Evolutionary conservation across 352 stramenopile genomes (phyloP), one percentile per base, ranked within the genome.

Genomic region (Phytophthora syringae): DNA sequence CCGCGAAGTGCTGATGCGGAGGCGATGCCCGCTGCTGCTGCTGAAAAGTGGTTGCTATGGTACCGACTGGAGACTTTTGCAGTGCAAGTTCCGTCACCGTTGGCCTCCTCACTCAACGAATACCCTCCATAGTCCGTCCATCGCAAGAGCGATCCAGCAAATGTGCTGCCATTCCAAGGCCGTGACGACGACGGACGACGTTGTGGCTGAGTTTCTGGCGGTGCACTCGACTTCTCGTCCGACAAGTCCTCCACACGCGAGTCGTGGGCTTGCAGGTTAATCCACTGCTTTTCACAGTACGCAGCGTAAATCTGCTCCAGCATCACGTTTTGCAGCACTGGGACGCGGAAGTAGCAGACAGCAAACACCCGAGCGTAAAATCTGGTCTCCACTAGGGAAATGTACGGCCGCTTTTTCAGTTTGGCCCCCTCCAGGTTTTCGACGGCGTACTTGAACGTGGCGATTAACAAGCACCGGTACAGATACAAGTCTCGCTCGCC

Each of bases 341-440:
- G 76, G 6, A 90, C 73, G 6, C 84, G 84, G 27, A 89, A 85
- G 63, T 88, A 92, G 61, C 81, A 90, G 9, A 92, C 69, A 12
- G 84, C 84, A n/a, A 90, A 72, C 40, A 85, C 62, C 9, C 84
- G 83, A n/a, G 79, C 81, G 56, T 80, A 89, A 57, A 90, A 92
- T 42, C 82, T 68, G 12, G 72, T 77, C 64, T 92, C 81, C 5
- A 75, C 54, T 18, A 86, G 70, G 7, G 81, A 80, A 34, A 91
- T 82, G 52, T 81, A 88, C n/a, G 76, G 16, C 1, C 81, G 77
- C 20, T 68, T 67, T 36, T 78, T 82, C 4, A 60, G 45, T 9
- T 76, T 71, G 0, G 74, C 79, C 5, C 56, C 66, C 18, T 92
- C 81, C 18, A 92, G 70, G 52, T 75, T 90, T 52, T 90, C 81